These are phyloP conservation scores for Solanum bulbocastanum DNA, from an alignment of 257 asterid species.

Conservation along the genomic window DNA sequence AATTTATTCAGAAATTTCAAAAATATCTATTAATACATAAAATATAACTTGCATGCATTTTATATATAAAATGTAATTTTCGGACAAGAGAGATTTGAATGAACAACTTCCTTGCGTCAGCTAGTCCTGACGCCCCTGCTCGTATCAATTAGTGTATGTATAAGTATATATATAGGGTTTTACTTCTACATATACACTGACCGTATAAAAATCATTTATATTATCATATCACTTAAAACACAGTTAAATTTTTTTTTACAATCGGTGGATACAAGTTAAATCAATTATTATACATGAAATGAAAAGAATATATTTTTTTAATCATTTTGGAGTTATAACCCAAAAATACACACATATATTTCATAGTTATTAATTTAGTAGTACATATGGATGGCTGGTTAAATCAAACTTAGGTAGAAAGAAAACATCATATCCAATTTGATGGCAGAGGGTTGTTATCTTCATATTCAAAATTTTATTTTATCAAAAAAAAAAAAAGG, in stretches of 20 bases:
- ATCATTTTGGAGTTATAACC: not conserved
- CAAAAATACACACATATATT: not conserved
- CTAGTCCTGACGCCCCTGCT: not conserved
- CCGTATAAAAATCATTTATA: not conserved
- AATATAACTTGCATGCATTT: too few species aligned
- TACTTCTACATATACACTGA: not conserved
- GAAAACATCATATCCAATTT: not conserved
- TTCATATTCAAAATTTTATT: not conserved
- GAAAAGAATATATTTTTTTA: not conserved
- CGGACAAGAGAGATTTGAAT: not conserved
- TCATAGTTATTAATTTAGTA: not conserved
- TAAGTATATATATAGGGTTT: not conserved
- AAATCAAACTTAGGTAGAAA: not conserved
- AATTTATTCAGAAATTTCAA: not conserved
- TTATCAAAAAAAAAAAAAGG: not conserved
- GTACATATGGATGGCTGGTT: not conserved
- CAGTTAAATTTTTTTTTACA: not conserved
- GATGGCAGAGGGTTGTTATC: not conserved
- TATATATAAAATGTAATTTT: not conserved
- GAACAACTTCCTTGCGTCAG: not conserved
- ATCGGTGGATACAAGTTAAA: not conserved
- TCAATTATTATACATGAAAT: not conserved
- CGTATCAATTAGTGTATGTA: not conserved
- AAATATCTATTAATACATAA: not conserved
- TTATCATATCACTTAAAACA: not conserved